A percentile compares a stretch with the other conserved stretches of the same genome.
These are phyloP conservation scores for Salix dunnii DNA, from an alignment of 345 rosid species.

Conservation along the genomic window DNA sequence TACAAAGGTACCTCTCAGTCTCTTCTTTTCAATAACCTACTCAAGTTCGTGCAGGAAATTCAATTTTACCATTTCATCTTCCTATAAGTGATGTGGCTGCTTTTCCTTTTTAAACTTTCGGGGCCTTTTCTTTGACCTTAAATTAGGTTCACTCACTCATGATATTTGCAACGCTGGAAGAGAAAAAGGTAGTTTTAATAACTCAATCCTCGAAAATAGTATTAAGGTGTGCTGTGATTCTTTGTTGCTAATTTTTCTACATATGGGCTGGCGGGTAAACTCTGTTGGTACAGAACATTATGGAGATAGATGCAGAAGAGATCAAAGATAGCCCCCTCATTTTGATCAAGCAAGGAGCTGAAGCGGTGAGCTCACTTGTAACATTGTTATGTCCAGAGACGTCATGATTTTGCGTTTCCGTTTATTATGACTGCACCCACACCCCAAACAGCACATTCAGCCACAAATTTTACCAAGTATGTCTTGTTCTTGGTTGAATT, in stretches of 20 bases:
- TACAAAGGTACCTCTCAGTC: background rate
- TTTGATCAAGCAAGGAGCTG: constrained; percentile 35
- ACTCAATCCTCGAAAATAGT: too few relatives aligned
- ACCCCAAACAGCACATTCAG: too few relatives aligned
- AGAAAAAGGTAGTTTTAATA: too few relatives aligned
- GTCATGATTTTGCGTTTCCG: too few relatives aligned
- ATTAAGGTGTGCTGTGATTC: too few relatives aligned
- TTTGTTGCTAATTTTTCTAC: background rate
- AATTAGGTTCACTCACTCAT: background rate
- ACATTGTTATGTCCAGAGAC: background rate
- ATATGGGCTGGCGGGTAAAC: too few relatives aligned
- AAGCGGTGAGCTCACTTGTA: constrained; percentile 20
- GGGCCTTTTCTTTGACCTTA: background rate
- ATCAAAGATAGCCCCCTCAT: constrained; percentile 16
- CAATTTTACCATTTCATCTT: background rate
- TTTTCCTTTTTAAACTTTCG: background rate
- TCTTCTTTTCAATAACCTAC: background rate
- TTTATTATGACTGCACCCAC: too few relatives aligned
- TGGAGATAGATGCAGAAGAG: constrained; percentile 16
- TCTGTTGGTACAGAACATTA: background rate
- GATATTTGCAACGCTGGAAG: background rate
- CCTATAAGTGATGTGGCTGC: background rate
- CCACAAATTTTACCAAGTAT: too few relatives aligned
- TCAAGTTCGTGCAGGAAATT: background rate
- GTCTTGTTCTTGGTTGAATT: too few relatives aligned